A percentile compares a stretch with the other conserved stretches of the same genome.
phyloP scores from a whole-genome alignment of 352 stramenopile genomes.

The Elongisporangium undulatum region DNA sequence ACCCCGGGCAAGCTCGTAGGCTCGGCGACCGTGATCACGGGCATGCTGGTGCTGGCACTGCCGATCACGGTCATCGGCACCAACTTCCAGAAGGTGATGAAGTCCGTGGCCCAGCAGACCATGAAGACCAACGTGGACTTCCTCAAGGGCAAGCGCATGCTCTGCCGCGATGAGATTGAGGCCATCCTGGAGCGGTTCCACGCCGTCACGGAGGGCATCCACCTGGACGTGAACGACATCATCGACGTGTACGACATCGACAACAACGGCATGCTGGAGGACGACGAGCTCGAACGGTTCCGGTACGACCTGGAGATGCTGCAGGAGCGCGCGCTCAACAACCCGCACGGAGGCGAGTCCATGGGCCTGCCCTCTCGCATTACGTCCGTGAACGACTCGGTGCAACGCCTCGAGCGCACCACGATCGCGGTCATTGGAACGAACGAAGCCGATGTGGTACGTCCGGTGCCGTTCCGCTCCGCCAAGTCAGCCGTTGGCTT shows the following conservation, averaged over 20 bases:
- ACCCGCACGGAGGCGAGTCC: slow-evolving; percentile 10
- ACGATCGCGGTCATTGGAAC: background rate
- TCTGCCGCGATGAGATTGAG: slow-evolving; percentile 72
- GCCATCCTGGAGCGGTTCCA: slow-evolving; percentile 68
- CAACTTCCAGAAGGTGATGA: slow-evolving; percentile 86
- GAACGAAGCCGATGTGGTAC: background rate
- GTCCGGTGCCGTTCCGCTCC: background rate
- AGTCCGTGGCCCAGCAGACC: slow-evolving; percentile 67
- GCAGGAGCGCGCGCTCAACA: slow-evolving; percentile 57
- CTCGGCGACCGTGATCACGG: slow-evolving; percentile 63
- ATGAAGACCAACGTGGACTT: slow-evolving; percentile 79
- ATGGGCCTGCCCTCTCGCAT: slow-evolving; percentile 1
- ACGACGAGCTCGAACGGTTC: slow-evolving; percentile 69
- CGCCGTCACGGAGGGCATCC: slow-evolving; percentile 65
- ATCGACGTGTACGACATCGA: slow-evolving; percentile 79
- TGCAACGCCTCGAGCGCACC: background rate
- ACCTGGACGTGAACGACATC: slow-evolving; percentile 71
- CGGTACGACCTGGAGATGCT: slow-evolving; percentile 64
- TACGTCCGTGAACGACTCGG: background rate
- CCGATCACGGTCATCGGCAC: slow-evolving; percentile 89
- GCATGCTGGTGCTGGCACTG: slow-evolving; percentile 85
- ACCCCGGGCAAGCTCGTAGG: slow-evolving; percentile 67
- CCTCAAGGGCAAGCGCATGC: slow-evolving; percentile 64
- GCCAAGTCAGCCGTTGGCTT: background rate
- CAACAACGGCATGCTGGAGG: slow-evolving; percentile 73